A percentile compares a stretch with the other conserved stretches of the same genome.
These are phyloP conservation scores for Debaryomyces sp. DNA, from an alignment of 1,139 yeast species.

Conservation along the genomic window DNA sequence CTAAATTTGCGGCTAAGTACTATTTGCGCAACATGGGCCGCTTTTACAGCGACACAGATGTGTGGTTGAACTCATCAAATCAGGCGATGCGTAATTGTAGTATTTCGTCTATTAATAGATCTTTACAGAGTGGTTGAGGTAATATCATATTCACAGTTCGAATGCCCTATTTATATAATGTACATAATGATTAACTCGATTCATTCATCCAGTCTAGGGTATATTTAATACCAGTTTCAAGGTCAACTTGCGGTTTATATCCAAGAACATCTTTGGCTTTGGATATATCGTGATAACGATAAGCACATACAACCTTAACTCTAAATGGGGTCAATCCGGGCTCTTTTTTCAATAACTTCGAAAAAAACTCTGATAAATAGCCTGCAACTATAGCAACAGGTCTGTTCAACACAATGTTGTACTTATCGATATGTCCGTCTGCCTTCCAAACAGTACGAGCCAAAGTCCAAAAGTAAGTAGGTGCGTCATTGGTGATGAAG, in stretches of 20 bases:
- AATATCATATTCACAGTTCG: neutral
- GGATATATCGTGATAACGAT: constrained; percentile 87
- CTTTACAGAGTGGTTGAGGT: neutral
- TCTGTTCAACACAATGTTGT: constrained; percentile 68
- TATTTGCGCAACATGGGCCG: neutral
- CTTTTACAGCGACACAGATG: neutral
- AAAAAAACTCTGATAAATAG: constrained; percentile 72
- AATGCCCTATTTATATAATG: neutral
- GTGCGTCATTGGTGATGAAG: constrained; percentile 91
- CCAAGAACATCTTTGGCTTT: constrained; percentile 82
- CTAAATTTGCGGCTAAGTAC: neutral
- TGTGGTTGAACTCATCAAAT: neutral
- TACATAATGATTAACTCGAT: constrained; percentile 21
- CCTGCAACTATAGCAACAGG: constrained; percentile 81
- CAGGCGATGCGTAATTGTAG: neutral
- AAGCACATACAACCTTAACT: constrained; percentile 92
- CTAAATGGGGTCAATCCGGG: constrained; percentile 97
- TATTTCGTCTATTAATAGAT: neutral
- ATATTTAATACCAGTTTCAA: constrained; percentile 79
- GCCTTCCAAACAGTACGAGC: constrained; percentile 98
- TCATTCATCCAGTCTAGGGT: constrained; percentile 93
- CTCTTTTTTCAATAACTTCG: constrained; percentile 74
- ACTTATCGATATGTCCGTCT: constrained; percentile 79
- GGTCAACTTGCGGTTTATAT: constrained; percentile 76
- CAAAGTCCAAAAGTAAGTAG: constrained; percentile 95